A percentile compares a stretch with the other conserved stretches of the same genome.
Evolutionary conservation across 2,329 filamentous ascomycete species (phyloP).

Genomic region (Sporothrix pallida): DNA sequence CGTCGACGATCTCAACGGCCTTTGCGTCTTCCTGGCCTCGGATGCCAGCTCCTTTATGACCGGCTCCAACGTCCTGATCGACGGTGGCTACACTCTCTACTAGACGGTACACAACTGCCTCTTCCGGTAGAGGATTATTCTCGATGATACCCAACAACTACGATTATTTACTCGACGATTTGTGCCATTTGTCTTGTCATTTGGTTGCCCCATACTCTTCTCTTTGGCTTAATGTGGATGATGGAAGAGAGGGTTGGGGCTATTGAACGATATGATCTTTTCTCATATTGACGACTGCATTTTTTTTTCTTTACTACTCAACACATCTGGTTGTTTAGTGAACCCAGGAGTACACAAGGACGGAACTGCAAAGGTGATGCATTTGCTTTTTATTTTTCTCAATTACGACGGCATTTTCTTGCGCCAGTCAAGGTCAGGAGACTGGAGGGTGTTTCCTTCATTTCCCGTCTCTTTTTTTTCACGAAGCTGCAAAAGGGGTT

Average conservation of each 20-base stretch:
- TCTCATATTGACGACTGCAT: conserved; percentile 17
- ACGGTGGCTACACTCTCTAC: conserved; percentile 68
- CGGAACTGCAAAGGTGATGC: conserved; percentile 13
- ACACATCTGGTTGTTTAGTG: not conserved
- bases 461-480: not conserved
- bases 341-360: conserved; percentile 14
- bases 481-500: conserved; percentile 7
- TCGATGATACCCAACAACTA: conserved; percentile 34
- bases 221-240: conserved; percentile 24
- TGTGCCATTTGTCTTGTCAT: not conserved
- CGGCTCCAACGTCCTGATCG: conserved; percentile 73
- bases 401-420: not conserved
- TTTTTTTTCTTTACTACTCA: conserved; percentile 8
- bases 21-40: conserved; percentile 76
- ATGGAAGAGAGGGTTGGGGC: not conserved
- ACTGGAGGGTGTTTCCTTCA: not conserved
- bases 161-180: not conserved
- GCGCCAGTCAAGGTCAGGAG: not conserved
- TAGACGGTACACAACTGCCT: conserved; percentile 24
- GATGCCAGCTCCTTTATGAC: conserved; percentile 79
- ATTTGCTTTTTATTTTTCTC: conserved; percentile 7
- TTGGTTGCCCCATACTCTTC: not conserved
- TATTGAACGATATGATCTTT: conserved; percentile 9
- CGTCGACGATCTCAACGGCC: conserved; percentile 77
- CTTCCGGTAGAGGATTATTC: conserved; percentile 20